Evolutionary conservation across 192 early-diverging fungal species (phyloP).

Genomic region (Umbelopsis ramanniana): DNA sequence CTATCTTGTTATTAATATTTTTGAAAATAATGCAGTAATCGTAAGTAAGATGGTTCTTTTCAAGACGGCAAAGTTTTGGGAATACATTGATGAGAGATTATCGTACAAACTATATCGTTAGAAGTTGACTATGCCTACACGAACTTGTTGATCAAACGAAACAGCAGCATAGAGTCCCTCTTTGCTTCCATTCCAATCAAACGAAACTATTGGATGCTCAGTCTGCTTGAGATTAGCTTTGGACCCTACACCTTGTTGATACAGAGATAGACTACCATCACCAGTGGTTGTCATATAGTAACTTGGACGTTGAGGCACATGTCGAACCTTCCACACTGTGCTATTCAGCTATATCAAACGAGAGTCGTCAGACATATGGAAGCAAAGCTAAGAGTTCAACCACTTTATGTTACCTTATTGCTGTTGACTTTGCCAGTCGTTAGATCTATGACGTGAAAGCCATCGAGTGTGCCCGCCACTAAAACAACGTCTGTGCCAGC

Average conservation of each 20-base stretch:
- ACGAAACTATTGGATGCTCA: conserved; percentile 68
- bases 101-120: neutral
- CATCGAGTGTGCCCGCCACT: conserved; percentile 59
- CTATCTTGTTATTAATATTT: no score
- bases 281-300: conserved; percentile 66
- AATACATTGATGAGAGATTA: neutral
- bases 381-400: conserved; percentile 30
- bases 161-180: conserved; percentile 65
- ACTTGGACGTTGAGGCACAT: conserved; percentile 69
- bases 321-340: conserved; percentile 69
- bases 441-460: conserved; percentile 59
- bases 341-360: conserved; percentile 13
- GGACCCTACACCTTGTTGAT: conserved; percentile 55
- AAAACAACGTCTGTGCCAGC: conserved; percentile 58
- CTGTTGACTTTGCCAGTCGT: conserved; percentile 51
- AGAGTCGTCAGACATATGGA: neutral
- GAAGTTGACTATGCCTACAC: conserved; percentile 61
- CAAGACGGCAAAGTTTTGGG: neutral
- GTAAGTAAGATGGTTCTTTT: neutral
- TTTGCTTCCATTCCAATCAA: conserved; percentile 72
- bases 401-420: conserved; percentile 28
- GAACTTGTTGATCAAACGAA: conserved; percentile 69
- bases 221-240: conserved; percentile 49
- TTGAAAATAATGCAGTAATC: neutral
- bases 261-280: conserved; percentile 58